A percentile compares a stretch with the other conserved stretches of the same genome.
These are phyloP conservation scores for Rhodofomes roseus DNA, from an alignment of 1,284 basidiomycete genomes.

Conservation along the genomic window DNA sequence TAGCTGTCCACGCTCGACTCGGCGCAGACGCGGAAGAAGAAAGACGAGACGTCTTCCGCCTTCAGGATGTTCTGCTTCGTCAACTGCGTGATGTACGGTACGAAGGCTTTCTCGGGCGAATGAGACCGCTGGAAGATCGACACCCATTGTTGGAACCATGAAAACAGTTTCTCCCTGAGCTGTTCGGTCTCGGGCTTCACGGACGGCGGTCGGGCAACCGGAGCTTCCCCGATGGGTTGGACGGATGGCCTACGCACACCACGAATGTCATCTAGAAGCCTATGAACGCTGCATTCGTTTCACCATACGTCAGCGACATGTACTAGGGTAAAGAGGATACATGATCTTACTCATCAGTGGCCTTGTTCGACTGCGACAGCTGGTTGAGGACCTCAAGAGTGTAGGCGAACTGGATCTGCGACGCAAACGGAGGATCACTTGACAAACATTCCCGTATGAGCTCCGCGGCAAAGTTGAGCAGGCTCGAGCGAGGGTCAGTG, in stretches of 20 bases:
- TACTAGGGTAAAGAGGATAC: slow-evolving; percentile 1
- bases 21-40: slow-evolving; percentile 98
- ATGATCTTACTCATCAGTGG: slow-evolving; percentile 71
- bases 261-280: slow-evolving; percentile 71
- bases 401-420: slow-evolving; percentile 77
- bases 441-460: slow-evolving; percentile 87
- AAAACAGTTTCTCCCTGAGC: slow-evolving; percentile 64
- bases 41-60: slow-evolving; percentile 93
- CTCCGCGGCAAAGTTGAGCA: slow-evolving; percentile 82
- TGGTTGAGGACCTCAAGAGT: slow-evolving; percentile 83
- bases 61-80: slow-evolving; percentile 97
- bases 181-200: slow-evolving; percentile 69
- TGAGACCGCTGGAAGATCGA: slow-evolving; percentile 89
- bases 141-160: slow-evolving; percentile 93
- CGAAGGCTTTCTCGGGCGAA: slow-evolving; percentile 91
- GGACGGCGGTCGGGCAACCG: slow-evolving; percentile 41
- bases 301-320: slow-evolving; percentile 10
- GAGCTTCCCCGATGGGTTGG: slow-evolving; percentile 33
- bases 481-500: slow-evolving; percentile 72
- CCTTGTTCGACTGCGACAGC: slow-evolving; percentile 70
- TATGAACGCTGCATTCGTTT: slow-evolving; percentile 45
- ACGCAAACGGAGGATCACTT: slow-evolving; percentile 73
- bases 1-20: slow-evolving; percentile 94
- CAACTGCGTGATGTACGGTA: slow-evolving; percentile 95
- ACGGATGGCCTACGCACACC: slow-evolving; percentile 47